phyloP scores from a whole-genome alignment of 2,329 filamentous ascomycete species.

The Ceratocystis papillata region DNA sequence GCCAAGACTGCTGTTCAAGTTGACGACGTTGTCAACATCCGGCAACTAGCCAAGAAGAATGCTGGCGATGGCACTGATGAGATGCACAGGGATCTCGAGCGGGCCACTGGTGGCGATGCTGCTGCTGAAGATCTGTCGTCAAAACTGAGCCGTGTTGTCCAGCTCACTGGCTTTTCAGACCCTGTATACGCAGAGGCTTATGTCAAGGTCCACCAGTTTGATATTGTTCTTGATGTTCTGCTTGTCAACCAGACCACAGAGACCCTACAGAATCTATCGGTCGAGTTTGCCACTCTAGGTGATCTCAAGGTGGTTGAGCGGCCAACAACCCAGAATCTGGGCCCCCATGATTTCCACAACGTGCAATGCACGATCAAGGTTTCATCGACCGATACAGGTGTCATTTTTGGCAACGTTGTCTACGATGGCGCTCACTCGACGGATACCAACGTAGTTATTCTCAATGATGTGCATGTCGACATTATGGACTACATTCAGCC shows the following conservation, averaged over 20 bases:
- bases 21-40: slow-evolving; percentile 85
- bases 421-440: slow-evolving; percentile 89
- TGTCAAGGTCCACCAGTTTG: slow-evolving; percentile 96
- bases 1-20: slow-evolving; percentile 91
- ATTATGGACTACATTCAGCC: slow-evolving; percentile 99
- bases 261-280: slow-evolving; percentile 90
- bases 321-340: slow-evolving; percentile 90
- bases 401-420: slow-evolving; percentile 97
- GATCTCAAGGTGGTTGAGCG: slow-evolving; percentile 97
- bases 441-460: slow-evolving; percentile 91
- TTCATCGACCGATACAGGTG: slow-evolving; percentile 91
- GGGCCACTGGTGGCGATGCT: slow-evolving; percentile 83
- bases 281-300: slow-evolving; percentile 96
- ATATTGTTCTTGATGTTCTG: slow-evolving; percentile 92
- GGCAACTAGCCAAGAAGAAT: slow-evolving; percentile 89
- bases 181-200: slow-evolving; percentile 98
- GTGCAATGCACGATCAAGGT: slow-evolving; percentile 99
- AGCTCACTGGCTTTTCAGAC: slow-evolving; percentile 95
- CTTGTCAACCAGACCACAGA: slow-evolving; percentile 96
- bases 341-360: slow-evolving; percentile 92
- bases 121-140: slow-evolving; percentile 76
- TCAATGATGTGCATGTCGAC: slow-evolving; percentile 96
- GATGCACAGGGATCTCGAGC: slow-evolving; percentile 80
- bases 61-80: slow-evolving; percentile 70
- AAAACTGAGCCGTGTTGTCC: slow-evolving; percentile 90